Base-by-base conservation (phyloP, 371 early-diverging fungal species). In the Mortierella sp. region DNA sequence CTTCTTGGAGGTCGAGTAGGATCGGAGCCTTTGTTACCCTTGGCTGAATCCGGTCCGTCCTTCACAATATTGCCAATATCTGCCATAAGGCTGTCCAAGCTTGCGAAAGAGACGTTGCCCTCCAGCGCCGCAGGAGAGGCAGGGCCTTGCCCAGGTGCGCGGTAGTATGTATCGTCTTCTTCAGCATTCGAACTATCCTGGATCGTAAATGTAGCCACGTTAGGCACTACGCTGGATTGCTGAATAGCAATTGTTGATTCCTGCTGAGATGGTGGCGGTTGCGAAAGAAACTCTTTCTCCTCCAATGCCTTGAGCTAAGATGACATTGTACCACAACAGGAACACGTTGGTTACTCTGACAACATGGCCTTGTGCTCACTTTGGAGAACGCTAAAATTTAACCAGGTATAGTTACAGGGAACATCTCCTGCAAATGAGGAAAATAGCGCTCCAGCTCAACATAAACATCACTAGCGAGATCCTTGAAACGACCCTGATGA, bases 391-490 rank as follows among this genome's bases (percentile, higher is more conserved):
- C 14, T 16, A 42, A 51, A 43, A 49, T 49, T n/a, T 16, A 39
- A 12, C 28, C 30, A 52, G 39, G 19, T n/a, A 7, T 8, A 54
- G 64, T 56, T 67, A 73, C 74, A 24, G 74, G 74, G 39, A 61
- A 73, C 61, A 64, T 68, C 21, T 67, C 68, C 26, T 64, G 19
- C n/a, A 85, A 56, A n/a, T 78, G 72, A 1, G 93, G 91, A 70
- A 88, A 94, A 63, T 94, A 83, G 34, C 90, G 78, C 48, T 86
- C 86, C 24, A 96, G 74, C 81, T 96, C 96, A 70, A 86, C 91
- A 74, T 91, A 93, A 12, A 98, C 94, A 80, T 98, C 96, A 63
- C 90, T 91, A 0, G 94, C 95, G 24, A 98, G 83, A 79, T 96
- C 96, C 65, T 92, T 91, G 82, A 97, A 98, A 48, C 96, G 87